phyloP scores from a whole-genome alignment of 2,329 filamentous ascomycete genomes.

The Verticillium alfalfae region DNA sequence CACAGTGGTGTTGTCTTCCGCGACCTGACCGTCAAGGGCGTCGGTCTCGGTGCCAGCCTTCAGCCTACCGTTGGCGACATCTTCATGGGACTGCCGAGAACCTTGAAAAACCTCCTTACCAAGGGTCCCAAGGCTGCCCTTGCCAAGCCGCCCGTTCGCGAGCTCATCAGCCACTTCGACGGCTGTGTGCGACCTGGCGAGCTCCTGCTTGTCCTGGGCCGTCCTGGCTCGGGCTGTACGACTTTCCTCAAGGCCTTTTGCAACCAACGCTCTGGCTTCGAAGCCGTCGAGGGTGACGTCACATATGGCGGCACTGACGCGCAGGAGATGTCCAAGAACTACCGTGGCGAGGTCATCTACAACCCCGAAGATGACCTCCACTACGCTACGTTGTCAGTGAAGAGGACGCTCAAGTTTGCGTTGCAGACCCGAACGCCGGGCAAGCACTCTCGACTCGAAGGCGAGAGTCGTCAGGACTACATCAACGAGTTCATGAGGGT shows the following conservation, averaged over 20 bases:
- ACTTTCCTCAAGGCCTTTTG: constrained; percentile 58
- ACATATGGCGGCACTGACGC: constrained; percentile 50
- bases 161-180: constrained; percentile 45
- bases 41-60: constrained; percentile 57
- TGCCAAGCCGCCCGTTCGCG: constrained; percentile 26
- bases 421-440: constrained; percentile 51
- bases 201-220: constrained; percentile 51
- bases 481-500: constrained; percentile 51
- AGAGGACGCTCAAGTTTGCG: constrained; percentile 63
- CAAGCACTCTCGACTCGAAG: constrained; percentile 48
- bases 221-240: constrained; percentile 52
- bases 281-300: constrained; percentile 58
- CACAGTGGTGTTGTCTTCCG: constrained; percentile 68
- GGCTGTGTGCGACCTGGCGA: constrained; percentile 50
- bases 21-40: constrained; percentile 63
- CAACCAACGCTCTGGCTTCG: constrained; percentile 62
- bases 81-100: constrained; percentile 21
- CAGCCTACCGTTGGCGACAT: constrained; percentile 36
- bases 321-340: constrained; percentile 42
- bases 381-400: constrained; percentile 63
- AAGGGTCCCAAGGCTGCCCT: constrained; percentile 22
- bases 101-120: constrained; percentile 15
- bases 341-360: constrained; percentile 59
- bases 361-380: constrained; percentile 66
- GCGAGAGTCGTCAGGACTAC: constrained; percentile 51